phyloP scores from a whole-genome alignment of 352 stramenopile species.

The Phytophthora pini region DNA sequence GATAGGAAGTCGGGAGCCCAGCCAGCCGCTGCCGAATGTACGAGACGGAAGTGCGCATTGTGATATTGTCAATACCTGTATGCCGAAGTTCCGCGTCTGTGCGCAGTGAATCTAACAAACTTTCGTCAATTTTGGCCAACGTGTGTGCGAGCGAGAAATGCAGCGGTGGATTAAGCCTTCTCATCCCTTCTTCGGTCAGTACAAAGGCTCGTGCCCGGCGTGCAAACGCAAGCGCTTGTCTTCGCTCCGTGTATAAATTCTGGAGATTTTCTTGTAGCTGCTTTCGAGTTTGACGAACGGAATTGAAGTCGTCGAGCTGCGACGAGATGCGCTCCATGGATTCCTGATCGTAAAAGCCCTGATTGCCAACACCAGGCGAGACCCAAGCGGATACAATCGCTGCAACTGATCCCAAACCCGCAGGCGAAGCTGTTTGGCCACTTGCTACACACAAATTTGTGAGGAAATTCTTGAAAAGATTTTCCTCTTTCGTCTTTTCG shows the following conservation, averaged over 20 bases:
- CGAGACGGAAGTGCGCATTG: slow-evolving; percentile 11
- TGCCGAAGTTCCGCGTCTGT: neutral
- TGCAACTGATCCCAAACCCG: slow-evolving; percentile 7
- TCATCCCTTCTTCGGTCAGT: slow-evolving; percentile 29
- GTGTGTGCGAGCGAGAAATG: slow-evolving; percentile 27
- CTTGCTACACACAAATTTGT: slow-evolving; percentile 26
- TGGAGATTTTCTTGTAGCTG: slow-evolving; percentile 23
- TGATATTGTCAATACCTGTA: slow-evolving; percentile 5
- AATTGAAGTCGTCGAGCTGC: slow-evolving; percentile 36
- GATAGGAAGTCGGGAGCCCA: slow-evolving; percentile 34
- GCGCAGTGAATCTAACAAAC: slow-evolving; percentile 6
- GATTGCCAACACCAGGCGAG: slow-evolving; percentile 18
- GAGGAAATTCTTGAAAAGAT: slow-evolving; percentile 24
- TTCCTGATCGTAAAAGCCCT: slow-evolving; percentile 30
- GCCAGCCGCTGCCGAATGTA: slow-evolving; percentile 38
- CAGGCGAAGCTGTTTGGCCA: slow-evolving; percentile 20
- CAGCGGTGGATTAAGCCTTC: slow-evolving; percentile 13
- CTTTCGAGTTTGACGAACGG: slow-evolving; percentile 20
- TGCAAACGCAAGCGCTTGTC: slow-evolving; percentile 25
- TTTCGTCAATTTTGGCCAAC: slow-evolving; percentile 16
- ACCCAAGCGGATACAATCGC: slow-evolving; percentile 33
- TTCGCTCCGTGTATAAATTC: slow-evolving; percentile 12
- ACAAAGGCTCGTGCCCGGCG: slow-evolving; percentile 30
- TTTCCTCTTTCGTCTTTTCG: slow-evolving; percentile 27
- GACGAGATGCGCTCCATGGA: slow-evolving; percentile 43